phyloP scores from a whole-genome alignment of 768 basidiomycete species.

The Coprinellus micaceus region DNA sequence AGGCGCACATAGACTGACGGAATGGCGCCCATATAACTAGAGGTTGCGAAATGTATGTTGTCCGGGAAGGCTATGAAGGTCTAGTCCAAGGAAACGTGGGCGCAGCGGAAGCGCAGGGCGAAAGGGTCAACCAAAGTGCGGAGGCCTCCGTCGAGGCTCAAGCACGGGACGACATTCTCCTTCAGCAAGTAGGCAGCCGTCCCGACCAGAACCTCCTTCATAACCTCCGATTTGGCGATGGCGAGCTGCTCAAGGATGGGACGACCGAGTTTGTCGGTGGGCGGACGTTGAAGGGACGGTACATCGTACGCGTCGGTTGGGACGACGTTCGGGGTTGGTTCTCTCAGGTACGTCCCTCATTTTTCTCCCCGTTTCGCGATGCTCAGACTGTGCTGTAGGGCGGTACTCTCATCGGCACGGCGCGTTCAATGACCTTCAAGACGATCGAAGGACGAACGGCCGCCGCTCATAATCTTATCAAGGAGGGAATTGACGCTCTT shows the following conservation, averaged over 20 bases:
- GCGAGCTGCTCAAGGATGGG: constrained; percentile 71
- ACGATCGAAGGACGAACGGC: constrained; percentile 83
- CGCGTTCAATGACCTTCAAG: constrained; percentile 79
- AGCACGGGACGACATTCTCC: constrained; percentile 10
- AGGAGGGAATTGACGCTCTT: constrained; percentile 95
- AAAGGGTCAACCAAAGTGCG: constrained; percentile 19
- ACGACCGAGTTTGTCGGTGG: constrained; percentile 70
- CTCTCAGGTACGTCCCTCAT: constrained; percentile 59
- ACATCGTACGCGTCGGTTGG: constrained; percentile 96
- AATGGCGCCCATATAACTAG: too few species aligned
- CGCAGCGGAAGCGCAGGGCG: constrained; percentile 17
- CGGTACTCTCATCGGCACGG: constrained; percentile 95
- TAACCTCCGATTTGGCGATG: constrained; percentile 82
- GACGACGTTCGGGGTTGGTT: constrained; percentile 98
- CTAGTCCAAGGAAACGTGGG: constrained; percentile 87
- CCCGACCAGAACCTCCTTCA: constrained; percentile 46
- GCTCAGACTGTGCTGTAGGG: constrained; percentile 64
- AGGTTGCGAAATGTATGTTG: constrained; percentile 93
- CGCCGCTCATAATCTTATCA: constrained; percentile 88
- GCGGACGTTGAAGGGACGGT: constrained; percentile 79
- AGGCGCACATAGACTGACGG: too few species aligned
- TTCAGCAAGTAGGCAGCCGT: constrained; percentile 15
- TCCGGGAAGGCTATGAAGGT: constrained; percentile 98
- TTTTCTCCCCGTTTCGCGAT: background rate
- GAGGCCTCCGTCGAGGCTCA: constrained; percentile 17